A percentile compares a stretch with the other conserved stretches of the same genome.
Evolutionary conservation across 2,329 filamentous ascomycete genomes (phyloP).

Genomic region (Onygenales sp.): DNA sequence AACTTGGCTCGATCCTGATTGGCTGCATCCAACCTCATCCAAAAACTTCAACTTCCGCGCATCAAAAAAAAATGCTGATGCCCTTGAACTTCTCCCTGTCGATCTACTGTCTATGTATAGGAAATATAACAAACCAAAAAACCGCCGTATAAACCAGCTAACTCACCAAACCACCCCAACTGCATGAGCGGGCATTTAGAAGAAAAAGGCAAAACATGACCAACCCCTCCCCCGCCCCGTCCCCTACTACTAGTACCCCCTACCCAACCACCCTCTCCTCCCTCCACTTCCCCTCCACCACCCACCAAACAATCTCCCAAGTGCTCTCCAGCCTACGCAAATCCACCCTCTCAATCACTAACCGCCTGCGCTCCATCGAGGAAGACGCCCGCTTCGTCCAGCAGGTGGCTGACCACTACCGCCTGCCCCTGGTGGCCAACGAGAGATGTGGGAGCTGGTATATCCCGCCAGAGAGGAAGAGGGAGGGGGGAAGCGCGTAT

Average conservation of each 20-base stretch:
- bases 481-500: conserved; percentile 59
- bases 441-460: conserved; percentile 97
- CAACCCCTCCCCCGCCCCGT: conserved; percentile 12
- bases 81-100: too few species aligned
- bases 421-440: conserved; percentile 73
- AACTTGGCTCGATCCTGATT: too few species aligned
- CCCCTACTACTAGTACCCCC: too few species aligned
- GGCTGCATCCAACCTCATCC: too few species aligned
- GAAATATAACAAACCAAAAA: too few species aligned
- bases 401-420: conserved; percentile 40
- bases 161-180: too few species aligned
- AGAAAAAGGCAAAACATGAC: conserved; percentile 12
- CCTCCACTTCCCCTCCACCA: conserved; percentile 44
- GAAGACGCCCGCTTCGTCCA: conserved; percentile 67
- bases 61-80: too few species aligned
- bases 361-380: conserved; percentile 71
- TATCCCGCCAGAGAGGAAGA: conserved; percentile 55
- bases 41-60: too few species aligned
- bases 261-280: conserved; percentile 28
- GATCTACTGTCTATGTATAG: too few species aligned
- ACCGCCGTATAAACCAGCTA: too few species aligned
- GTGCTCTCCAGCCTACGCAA: conserved; percentile 64
- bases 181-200: too few species aligned
- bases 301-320: conserved; percentile 56
- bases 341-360: conserved; percentile 66